Evolutionary conservation across 257 asterid genomes (phyloP).

Genomic region (Penstemon eatonii): DNA sequence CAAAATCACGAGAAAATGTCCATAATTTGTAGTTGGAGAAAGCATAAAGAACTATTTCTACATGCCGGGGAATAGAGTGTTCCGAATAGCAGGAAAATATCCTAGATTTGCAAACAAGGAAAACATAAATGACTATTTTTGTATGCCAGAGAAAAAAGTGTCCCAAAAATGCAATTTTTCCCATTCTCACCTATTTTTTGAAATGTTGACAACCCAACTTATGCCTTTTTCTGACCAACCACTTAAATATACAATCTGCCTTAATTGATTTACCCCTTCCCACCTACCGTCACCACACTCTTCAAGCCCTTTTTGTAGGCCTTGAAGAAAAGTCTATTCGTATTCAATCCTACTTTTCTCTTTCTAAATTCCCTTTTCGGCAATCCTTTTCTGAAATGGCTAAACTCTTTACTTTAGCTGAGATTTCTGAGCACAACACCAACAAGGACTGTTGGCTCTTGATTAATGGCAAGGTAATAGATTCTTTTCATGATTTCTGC

Average conservation of each 20-base stretch:
- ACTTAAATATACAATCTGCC: slow-evolving; percentile 16
- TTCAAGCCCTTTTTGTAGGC: slow-evolving; percentile 28
- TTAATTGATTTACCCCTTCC: background rate
- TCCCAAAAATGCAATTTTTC: no score
- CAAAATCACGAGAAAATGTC: no score
- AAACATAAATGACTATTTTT: no score
- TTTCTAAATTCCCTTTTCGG: background rate
- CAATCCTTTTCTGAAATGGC: slow-evolving; percentile 26
- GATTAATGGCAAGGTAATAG: slow-evolving; percentile 49
- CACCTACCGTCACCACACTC: slow-evolving; percentile 25
- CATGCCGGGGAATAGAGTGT: no score
- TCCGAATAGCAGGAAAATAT: no score
- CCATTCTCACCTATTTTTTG: slow-evolving; percentile 1
- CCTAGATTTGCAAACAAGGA: no score
- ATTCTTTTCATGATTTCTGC: background rate
- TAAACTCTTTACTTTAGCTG: slow-evolving; percentile 56
- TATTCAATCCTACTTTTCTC: slow-evolving; percentile 4
- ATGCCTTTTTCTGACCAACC: slow-evolving; percentile 27
- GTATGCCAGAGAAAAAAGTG: no score
- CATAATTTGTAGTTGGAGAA: no score
- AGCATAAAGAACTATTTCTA: no score
- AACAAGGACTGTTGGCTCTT: slow-evolving; percentile 81
- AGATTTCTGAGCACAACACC: slow-evolving; percentile 77
- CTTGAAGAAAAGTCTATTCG: slow-evolving; percentile 21
- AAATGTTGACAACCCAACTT: background rate